These are phyloP conservation scores for Usnea hakonensis DNA, from an alignment of 495 filamentous ascomycete genomes.

Conservation along the genomic window DNA sequence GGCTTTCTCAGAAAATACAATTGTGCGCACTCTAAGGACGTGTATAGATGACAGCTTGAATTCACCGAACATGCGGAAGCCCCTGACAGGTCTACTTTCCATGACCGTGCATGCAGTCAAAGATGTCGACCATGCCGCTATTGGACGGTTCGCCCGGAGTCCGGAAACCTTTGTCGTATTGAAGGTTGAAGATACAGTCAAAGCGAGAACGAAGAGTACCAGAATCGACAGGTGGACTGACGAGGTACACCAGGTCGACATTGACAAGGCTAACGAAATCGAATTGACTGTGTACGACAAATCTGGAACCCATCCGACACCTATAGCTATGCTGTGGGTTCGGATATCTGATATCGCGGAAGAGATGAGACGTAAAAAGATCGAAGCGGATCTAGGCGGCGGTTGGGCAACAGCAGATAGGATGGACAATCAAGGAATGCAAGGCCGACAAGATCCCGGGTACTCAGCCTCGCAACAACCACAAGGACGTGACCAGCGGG, in stretches of 20 bases:
- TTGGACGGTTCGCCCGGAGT: conserved; percentile 75
- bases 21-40: conserved; percentile 15
- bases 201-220: conserved; percentile 80
- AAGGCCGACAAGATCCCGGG: conserved; percentile 32
- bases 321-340: conserved; percentile 93
- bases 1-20: conserved; percentile 17
- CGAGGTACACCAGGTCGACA: conserved; percentile 80
- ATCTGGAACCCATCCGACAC: conserved; percentile 71
- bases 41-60: conserved; percentile 87
- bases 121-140: conserved; percentile 90
- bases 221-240: conserved; percentile 85
- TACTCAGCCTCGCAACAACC: conserved; percentile 20
- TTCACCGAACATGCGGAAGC: conserved; percentile 87
- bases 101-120: conserved; percentile 81
- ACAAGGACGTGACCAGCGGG: conserved; percentile 25
- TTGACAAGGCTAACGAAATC: conserved; percentile 97
- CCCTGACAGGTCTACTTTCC: conserved; percentile 78
- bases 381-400: conserved; percentile 84
- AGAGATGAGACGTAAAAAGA: conserved; percentile 94
- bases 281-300: conserved; percentile 98
- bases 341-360: conserved; percentile 95
- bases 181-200: conserved; percentile 90
- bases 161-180: conserved; percentile 93
- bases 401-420: conserved; percentile 97
- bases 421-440: conserved; percentile 55